Evolutionary conservation across 2,329 filamentous ascomycete species (phyloP), one percentile per base, ranked within the genome.

Genomic region (Ciborinia camelliae): DNA sequence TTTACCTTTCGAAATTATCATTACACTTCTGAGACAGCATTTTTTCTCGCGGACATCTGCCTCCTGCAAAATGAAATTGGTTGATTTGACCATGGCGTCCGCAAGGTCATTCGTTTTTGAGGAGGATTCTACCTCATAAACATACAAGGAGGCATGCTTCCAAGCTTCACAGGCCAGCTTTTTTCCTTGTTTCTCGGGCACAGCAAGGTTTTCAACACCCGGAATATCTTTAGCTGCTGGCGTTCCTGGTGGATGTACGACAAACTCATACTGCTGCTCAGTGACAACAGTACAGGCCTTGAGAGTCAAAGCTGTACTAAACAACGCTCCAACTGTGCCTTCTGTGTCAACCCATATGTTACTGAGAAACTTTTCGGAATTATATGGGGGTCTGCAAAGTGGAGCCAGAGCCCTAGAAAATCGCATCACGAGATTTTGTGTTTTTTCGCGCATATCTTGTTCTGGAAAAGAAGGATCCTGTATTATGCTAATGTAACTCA

Each of bases 251-350:
- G 35, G 32, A n/a, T 52, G 43, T 32, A 53, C 26, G 23, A 37
- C 20, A 39, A 43, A 32, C 30, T 43, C 45, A 50, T 52, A 43
- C 20, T 30, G 9, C 4, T 62, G 35, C 26, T 51, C 35, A 30
- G 35, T 52, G 20, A 35, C 35, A 39, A 53, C 23, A 18, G 59
- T 62, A 3, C 26, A n/a, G n/a, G 35, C 30, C 23, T 62, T 52
- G 35, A 62, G 32, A n/a, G 12, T 52, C 47, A 62, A 62, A 20
- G 59, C 59, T 23, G 18, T 62, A 14, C 18, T 52, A 30, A 43
- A 62, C n/a, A 62, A 39, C 10, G 3, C 23, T n/a, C 15, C 10
- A 15, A 62, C 23, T 23, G 47, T 51, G 18, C 59, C 47, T 18
- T 62, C 26, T 30, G 23, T 20, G 14, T 39, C 26, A 4, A 23